Evolutionary conservation across 495 filamentous ascomycete genomes (phyloP).

Genomic region (Podospora didyma): DNA sequence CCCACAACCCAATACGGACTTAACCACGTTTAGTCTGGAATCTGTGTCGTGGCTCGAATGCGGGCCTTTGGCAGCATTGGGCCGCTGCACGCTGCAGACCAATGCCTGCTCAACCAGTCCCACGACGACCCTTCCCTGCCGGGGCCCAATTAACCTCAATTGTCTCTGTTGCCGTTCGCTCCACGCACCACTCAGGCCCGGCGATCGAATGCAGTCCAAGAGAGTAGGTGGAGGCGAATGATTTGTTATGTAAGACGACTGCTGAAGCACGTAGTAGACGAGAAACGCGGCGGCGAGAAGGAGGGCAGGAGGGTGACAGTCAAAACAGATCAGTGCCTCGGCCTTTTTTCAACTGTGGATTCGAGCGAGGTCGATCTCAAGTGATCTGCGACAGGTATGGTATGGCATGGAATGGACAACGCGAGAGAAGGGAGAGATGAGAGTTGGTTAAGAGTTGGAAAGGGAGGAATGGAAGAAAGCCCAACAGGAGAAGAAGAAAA

Average conservation of each 20-base stretch:
- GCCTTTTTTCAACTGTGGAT: no score
- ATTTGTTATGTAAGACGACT: slow-evolving; percentile 15
- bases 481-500: no score
- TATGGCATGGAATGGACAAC: neutral
- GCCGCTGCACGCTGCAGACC: slow-evolving; percentile 51
- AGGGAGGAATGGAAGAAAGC: neutral
- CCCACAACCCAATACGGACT: slow-evolving; percentile 26
- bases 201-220: slow-evolving; percentile 8
- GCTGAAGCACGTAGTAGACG: neutral
- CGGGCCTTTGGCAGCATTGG: slow-evolving; percentile 45
- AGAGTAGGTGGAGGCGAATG: slow-evolving; percentile 17
- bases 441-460: neutral
- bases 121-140: slow-evolving; percentile 25
- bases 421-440: neutral
- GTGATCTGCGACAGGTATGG: no score
- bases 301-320: neutral
- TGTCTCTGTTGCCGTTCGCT: slow-evolving; percentile 16
- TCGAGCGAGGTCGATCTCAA: no score
- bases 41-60: slow-evolving; percentile 60
- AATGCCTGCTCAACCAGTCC: slow-evolving; percentile 40
- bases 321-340: no score
- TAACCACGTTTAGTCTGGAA: slow-evolving; percentile 35
- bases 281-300: neutral
- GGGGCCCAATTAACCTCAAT: slow-evolving; percentile 28
- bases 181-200: slow-evolving; percentile 4